Evolutionary conservation across 441 rosid genomes (phyloP).

Genomic region (Pelargonium australe): DNA sequence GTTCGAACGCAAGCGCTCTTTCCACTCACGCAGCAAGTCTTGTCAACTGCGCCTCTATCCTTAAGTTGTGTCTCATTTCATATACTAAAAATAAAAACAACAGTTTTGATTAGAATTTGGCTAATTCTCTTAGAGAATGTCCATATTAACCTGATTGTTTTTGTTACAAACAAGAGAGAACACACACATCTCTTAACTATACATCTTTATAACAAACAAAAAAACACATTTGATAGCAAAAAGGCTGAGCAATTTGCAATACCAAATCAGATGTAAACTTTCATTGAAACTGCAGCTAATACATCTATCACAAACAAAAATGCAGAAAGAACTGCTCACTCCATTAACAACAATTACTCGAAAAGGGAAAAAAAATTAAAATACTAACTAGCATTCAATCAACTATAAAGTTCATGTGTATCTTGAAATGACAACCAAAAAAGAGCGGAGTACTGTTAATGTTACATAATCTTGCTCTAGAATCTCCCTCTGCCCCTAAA

Average conservation of each 20-base stretch:
- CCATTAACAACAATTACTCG: conserved; percentile 12
- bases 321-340: neutral
- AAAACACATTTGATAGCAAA: too few relatives aligned
- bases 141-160: too few relatives aligned
- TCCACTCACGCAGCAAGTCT: too few relatives aligned
- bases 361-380: neutral
- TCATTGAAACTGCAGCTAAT: neutral
- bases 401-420: conserved; percentile 14
- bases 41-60: too few relatives aligned
- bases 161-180: too few relatives aligned
- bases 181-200: too few relatives aligned
- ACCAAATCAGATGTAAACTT: neutral
- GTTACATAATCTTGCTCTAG: conserved; percentile 28
- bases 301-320: conserved; percentile 13
- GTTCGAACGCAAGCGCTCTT: too few relatives aligned
- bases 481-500: conserved; percentile 83
- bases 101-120: too few relatives aligned
- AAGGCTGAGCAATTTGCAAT: neutral
- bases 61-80: too few relatives aligned
- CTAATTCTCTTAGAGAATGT: too few relatives aligned
- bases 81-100: too few relatives aligned
- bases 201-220: too few relatives aligned
- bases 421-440: conserved; percentile 16
- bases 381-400: conserved; percentile 6
- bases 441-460: conserved; percentile 17